phyloP scores from a whole-genome alignment of 306 rosid species.

The Castanea crenata region DNA sequence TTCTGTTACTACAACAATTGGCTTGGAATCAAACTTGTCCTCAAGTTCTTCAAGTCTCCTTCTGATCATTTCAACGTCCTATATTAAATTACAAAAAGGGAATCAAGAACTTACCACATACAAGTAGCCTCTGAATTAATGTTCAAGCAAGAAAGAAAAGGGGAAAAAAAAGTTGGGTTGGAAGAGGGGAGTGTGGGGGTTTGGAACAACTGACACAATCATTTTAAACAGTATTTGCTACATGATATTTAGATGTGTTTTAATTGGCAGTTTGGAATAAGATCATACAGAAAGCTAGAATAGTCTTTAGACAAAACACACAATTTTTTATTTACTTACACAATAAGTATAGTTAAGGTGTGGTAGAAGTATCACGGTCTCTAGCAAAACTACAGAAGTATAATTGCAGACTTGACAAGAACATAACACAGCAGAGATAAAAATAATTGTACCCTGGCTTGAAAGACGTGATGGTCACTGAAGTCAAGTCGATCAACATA shows the following conservation, averaged over 20 bases:
- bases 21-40: conserved; percentile 53
- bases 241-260: background rate
- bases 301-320: background rate
- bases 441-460: conserved; percentile 45
- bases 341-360: background rate
- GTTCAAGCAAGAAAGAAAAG: conserved; percentile 1
- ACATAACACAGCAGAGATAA: background rate
- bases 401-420: background rate
- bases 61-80: conserved; percentile 67
- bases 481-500: conserved; percentile 72
- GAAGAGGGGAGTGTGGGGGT: background rate
- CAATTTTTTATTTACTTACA: background rate
- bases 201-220: background rate
- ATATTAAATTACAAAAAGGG: conserved; percentile 1
- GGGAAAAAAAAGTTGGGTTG: background rate
- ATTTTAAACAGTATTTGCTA: background rate
- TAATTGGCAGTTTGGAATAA: background rate
- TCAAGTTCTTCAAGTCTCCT: conserved; percentile 53
- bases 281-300: background rate
- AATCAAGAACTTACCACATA: background rate
- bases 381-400: background rate
- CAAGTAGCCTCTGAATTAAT: conserved; percentile 7
- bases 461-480: conserved; percentile 77
- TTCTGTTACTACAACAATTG: conserved; percentile 70
- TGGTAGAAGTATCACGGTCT: background rate